Percentiles rank a stretch among this genome's conserved stretches.
Conservation (phyloP, 1,284 basidiomycete species). For the Cutaneotrichosporon sp. region DNA sequence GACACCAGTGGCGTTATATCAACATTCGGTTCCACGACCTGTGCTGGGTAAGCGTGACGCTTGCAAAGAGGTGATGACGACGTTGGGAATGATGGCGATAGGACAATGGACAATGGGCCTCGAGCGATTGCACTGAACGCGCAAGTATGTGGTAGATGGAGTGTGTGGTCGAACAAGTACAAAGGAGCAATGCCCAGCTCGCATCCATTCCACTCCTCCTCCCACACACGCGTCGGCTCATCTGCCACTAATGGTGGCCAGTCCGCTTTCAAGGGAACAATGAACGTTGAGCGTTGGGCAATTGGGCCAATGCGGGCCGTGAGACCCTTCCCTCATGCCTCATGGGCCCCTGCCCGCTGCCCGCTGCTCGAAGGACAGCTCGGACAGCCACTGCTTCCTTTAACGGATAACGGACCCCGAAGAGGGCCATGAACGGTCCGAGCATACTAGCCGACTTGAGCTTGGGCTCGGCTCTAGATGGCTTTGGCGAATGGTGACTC, state of each 20-base stretch:
- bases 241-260: neutral
- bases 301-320: neutral
- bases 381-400: neutral
- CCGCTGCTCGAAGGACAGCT: neutral
- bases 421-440: neutral
- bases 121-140: neutral
- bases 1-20: constrained; percentile 4
- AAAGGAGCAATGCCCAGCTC: neutral
- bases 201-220: neutral
- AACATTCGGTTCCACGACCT: constrained; percentile 5
- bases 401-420: neutral
- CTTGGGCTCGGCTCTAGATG: neutral
- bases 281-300: neutral
- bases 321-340: neutral
- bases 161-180: neutral
- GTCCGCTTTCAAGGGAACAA: neutral
- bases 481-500: neutral
- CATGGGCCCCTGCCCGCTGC: neutral
- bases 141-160: neutral
- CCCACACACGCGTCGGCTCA: neutral
- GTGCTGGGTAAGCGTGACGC: neutral
- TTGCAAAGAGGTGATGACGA: neutral
- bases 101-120: neutral
- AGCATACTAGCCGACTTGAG: neutral
- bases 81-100: neutral